Base-by-base conservation (phyloP, 192 early-diverging fungal species). In the Gigaspora rosea region DNA sequence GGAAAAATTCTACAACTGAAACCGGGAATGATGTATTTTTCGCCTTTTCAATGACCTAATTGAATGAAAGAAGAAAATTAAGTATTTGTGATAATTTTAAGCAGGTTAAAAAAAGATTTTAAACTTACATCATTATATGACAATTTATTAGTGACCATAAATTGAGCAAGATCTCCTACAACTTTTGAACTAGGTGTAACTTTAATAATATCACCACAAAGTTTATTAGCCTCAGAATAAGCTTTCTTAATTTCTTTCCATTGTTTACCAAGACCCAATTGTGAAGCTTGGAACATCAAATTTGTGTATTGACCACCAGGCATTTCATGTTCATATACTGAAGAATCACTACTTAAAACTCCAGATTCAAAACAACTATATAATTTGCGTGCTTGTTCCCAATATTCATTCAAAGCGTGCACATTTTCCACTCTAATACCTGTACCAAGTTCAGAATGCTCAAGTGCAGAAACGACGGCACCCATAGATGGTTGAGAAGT, bases 301-400 rank as follows among this genome's bases (percentile, higher is more conserved):
- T 98, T 98, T 64, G 97, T 98, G 88, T 98, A 98, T 85, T 98
- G 97, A 36, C 97, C 93, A 75, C 96, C 95, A 64, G 95, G 95
- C 97, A 98, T 97, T 87, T 98, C 97, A 82, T 96, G 95, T 36
- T 91, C 87, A 84, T 98, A 98, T 16, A 98, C 96, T 22, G 92
- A 92, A 3, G 95, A 92, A 82, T 98, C 97, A 18, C 90, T 88
- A 16, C 91, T 89, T 78, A 94, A 92, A 78, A 97, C 91, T 75
- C 93, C 93, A 35, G 95, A 91, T 78, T 98, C 97, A 81, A 98
- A 98, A 85, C 95, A 94, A 79, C 95, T 95, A 89, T 98, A 98
- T 46, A 97, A 85, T 78, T 97, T 87, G 52, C 97, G 93, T 46
- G 92, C 89, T 83, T 98, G 97, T 85, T 95, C 94, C 97, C 97